Conservation (phyloP, 345 rosid genomes). For the Atalantia buxifolia region DNA sequence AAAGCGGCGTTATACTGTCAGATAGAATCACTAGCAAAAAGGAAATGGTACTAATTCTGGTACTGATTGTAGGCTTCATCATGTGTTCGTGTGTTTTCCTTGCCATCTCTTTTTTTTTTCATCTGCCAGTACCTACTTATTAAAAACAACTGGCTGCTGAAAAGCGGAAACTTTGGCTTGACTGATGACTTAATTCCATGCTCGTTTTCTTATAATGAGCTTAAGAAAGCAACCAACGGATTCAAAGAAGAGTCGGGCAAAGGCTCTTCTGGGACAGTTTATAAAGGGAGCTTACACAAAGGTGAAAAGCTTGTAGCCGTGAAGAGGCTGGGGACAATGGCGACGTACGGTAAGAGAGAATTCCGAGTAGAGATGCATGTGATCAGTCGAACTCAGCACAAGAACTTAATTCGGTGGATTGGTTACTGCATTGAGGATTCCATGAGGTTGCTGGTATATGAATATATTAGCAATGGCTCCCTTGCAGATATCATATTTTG, state of each 20-base stretch:
- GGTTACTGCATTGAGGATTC: constrained; percentile 4
- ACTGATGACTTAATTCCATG: not conserved
- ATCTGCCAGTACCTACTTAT: not conserved
- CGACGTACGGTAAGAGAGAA: not conserved
- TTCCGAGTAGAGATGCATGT: constrained; percentile 10
- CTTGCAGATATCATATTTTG: no score
- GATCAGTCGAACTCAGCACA: constrained; percentile 4
- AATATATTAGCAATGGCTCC: constrained; percentile 12
- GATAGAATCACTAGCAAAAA: not conserved
- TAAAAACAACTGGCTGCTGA: not conserved
- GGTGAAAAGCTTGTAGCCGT: constrained; percentile 3
- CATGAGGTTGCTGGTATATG: constrained; percentile 4
- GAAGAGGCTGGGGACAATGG: constrained; percentile 4
- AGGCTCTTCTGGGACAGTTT: constrained; percentile 1
- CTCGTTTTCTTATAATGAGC: not conserved
- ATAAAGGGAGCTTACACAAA: not conserved
- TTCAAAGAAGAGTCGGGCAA: not conserved
- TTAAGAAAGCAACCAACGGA: constrained; percentile 6
- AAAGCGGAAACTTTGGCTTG: not conserved
- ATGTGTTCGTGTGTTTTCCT: not conserved
- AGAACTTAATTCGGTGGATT: constrained; percentile 5
- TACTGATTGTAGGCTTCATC: not conserved
- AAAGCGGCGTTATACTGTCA: no score
- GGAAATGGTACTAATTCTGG: not conserved
- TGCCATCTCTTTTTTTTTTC: not conserved